These are phyloP conservation scores for Cryphonectria japonica DNA, from an alignment of 2,329 filamentous ascomycete species.

Conservation along the genomic window DNA sequence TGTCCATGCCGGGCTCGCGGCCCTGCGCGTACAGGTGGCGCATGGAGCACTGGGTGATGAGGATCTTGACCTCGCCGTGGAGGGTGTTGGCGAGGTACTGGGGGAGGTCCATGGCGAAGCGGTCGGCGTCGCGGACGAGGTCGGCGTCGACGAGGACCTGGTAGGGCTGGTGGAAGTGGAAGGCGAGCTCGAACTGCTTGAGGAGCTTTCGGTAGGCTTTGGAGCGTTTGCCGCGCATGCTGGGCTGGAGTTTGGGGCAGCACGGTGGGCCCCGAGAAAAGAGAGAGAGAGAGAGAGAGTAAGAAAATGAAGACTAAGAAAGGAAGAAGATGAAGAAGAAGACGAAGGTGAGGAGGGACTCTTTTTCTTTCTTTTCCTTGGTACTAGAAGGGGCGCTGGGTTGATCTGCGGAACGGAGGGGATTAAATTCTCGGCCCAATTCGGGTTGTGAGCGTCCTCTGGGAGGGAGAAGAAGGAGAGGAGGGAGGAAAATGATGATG, in stretches of 20 bases:
- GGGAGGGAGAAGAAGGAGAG: neutral
- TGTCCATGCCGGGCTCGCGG: conserved; percentile 54
- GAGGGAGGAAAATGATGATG: neutral
- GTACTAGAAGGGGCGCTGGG: neutral
- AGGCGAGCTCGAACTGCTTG: conserved; percentile 84
- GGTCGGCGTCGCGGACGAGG: conserved; percentile 78
- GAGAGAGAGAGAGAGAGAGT: neutral
- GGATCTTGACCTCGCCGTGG: conserved; percentile 83
- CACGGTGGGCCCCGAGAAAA: neutral
- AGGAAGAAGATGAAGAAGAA: neutral
- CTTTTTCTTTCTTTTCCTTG: neutral
- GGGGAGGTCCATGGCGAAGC: conserved; percentile 85
- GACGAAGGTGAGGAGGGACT: neutral
- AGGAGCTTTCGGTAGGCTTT: conserved; percentile 79
- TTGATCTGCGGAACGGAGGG: neutral
- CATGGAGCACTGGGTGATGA: conserved; percentile 69
- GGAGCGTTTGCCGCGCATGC: conserved; percentile 55
- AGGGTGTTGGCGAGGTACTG: conserved; percentile 29
- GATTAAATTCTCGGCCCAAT: neutral
- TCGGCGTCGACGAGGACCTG: conserved; percentile 89
- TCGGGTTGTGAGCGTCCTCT: neutral
- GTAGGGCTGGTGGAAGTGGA: conserved; percentile 92
- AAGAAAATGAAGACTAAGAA: neutral
- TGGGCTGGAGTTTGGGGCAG: conserved; percentile 26
- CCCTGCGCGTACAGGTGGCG: conserved; percentile 71